Percentiles rank a stretch among this genome's conserved stretches.
phyloP scores from a whole-genome alignment of 2,329 filamentous ascomycete genomes.

The Ascochyta pisi region DNA sequence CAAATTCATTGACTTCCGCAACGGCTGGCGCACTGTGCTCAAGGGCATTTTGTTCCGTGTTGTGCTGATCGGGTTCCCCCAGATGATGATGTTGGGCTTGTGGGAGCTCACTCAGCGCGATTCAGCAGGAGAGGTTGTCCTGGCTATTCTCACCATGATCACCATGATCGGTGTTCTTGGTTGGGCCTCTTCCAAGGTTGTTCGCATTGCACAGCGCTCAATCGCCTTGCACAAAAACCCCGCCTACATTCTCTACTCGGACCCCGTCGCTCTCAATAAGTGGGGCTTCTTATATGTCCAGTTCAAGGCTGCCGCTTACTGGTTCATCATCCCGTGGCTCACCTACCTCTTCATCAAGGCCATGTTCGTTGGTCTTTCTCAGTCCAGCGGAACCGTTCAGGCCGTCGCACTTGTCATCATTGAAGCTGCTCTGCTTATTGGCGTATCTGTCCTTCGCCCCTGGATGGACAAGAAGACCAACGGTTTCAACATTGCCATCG shows the following conservation, averaged over 20 bases:
- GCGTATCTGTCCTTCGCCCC: constrained; percentile 79
- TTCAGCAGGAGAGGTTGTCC: constrained; percentile 82
- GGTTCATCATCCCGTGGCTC: constrained; percentile 85
- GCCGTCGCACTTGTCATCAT: constrained; percentile 83
- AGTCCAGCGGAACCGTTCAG: constrained; percentile 74
- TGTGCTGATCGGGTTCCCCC: constrained; percentile 87
- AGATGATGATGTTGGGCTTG: constrained; percentile 86
- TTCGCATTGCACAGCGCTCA: constrained; percentile 85
- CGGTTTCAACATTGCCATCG: constrained; percentile 93
- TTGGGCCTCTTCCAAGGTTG: constrained; percentile 90
- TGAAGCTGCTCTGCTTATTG: constrained; percentile 79
- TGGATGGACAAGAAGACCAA: constrained; percentile 99
- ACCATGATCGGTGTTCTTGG: constrained; percentile 77
- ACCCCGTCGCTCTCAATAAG: constrained; percentile 92
- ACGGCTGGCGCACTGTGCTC: constrained; percentile 89
- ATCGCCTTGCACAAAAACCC: constrained; percentile 94
- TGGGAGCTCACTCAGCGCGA: constrained; percentile 92
- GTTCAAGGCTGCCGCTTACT: constrained; percentile 94
- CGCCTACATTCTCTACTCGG: constrained; percentile 95
- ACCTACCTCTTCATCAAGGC: constrained; percentile 84
- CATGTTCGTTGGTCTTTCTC: constrained; percentile 84
- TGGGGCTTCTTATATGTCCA: constrained; percentile 98
- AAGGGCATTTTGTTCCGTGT: constrained; percentile 94
- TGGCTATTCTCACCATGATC: constrained; percentile 88
- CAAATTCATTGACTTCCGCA: constrained; percentile 91